These are phyloP conservation scores for Erucastrum elatum DNA, from an alignment of 345 rosid species.

Conservation along the genomic window DNA sequence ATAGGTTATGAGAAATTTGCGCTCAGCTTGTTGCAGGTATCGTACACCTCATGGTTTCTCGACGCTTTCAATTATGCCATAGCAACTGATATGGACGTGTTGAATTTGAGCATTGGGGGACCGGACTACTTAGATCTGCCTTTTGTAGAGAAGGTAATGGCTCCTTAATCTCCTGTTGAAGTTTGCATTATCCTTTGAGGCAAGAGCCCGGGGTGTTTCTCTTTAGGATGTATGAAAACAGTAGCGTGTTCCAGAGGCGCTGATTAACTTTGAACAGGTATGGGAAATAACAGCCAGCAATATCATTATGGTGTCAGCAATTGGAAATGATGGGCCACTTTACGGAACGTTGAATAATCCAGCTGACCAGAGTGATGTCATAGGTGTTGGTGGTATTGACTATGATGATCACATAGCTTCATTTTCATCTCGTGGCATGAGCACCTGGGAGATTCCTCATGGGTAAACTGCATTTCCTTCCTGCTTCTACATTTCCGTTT, in stretches of 20 bases:
- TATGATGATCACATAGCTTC: constrained; percentile 96
- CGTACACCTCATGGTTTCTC: constrained; percentile 99
- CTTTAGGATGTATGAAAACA: constrained; percentile 14
- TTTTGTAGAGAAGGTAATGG: constrained; percentile 87
- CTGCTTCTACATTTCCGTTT: constrained; percentile 6
- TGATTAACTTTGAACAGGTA: constrained; percentile 53
- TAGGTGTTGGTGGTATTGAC: constrained; percentile 99
- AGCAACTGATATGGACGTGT: constrained; percentile 88
- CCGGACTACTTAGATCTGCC: constrained; percentile 99
- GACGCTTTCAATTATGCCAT: constrained; percentile 98
- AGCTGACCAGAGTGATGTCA: constrained; percentile 98
- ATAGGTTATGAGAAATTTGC: constrained; percentile 69
- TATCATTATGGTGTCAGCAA: constrained; percentile 99
- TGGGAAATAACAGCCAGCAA: constrained; percentile 99
- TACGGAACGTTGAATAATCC: constrained; percentile 97
- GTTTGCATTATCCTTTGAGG: constrained; percentile 9
- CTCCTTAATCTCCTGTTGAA: constrained; percentile 16
- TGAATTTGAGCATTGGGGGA: constrained; percentile 97
- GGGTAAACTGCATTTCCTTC: constrained; percentile 55
- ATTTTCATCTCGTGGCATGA: constrained; percentile 99
- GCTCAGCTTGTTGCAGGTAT: constrained; percentile 98
- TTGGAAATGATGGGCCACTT: constrained; percentile 99
- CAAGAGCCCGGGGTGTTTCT: constrained; percentile 13
- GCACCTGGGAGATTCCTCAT: constrained; percentile 99
- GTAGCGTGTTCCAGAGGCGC: constrained; percentile 2